Conservation (phyloP, 1,284 basidiomycete species). For the Phylloboletellus chloephorus region DNA sequence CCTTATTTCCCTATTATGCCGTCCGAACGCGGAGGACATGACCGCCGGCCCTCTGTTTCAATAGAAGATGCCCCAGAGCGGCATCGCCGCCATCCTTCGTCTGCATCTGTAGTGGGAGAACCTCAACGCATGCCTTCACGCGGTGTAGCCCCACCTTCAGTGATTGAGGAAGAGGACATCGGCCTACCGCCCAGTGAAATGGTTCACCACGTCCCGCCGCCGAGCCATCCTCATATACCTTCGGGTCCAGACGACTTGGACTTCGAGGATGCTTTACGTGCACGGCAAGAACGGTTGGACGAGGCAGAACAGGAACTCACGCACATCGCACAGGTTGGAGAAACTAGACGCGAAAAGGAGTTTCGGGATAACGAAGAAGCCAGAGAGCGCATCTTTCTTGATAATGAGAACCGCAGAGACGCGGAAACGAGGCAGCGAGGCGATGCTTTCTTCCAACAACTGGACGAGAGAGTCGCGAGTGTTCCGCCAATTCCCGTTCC, state of each 20-base stretch:
- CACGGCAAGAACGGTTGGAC: constrained; percentile 49
- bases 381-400: constrained; percentile 54
- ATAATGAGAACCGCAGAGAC: constrained; percentile 53
- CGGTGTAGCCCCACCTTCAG: constrained; percentile 10
- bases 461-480: constrained; percentile 38
- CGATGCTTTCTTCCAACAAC: constrained; percentile 45
- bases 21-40: constrained; percentile 8
- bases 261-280: constrained; percentile 47
- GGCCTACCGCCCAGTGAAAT: constrained; percentile 23
- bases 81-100: constrained; percentile 14
- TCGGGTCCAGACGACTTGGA: constrained; percentile 14
- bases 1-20: constrained; percentile 11
- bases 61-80: constrained; percentile 12
- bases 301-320: constrained; percentile 48
- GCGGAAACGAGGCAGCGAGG: constrained; percentile 47
- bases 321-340: constrained; percentile 49
- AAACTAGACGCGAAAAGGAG: constrained; percentile 54
- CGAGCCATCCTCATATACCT: constrained; percentile 5
- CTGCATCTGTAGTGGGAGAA: constrained; percentile 10
- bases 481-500: constrained; percentile 24
- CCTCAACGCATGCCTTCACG: constrained; percentile 12
- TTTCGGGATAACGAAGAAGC: constrained; percentile 62
- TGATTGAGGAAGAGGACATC: constrained; percentile 17
- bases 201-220: constrained; percentile 24
- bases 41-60: constrained; percentile 2